Base-by-base conservation (phyloP, 73 alveolate species). In the Effrenium voratum region DNA sequence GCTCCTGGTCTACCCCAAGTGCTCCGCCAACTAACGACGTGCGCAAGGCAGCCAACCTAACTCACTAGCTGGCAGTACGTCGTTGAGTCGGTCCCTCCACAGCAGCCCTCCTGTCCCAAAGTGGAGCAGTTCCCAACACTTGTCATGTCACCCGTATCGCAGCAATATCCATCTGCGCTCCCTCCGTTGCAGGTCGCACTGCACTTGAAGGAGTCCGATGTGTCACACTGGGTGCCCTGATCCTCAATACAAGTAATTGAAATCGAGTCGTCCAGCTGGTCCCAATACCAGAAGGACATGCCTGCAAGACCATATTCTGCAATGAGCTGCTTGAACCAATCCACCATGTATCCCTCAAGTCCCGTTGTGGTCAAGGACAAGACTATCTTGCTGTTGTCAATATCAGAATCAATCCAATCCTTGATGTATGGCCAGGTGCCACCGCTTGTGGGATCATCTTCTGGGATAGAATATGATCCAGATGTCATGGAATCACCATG, bases 241-340 rank as follows among this genome's bases (percentile, higher is more conserved):
- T 26, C 40, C 68, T 46, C 46, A 45, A 79, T 79, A 68, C 91
- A 79, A 8, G 10, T 45, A 24, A 12, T 22, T 16, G 70, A 26
- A 45, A 46, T 79, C 34, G 91, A 79, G 12, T 30, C 19, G 45
- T 79, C 91, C 44, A 79, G 28, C 70, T 79, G 70, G 30, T 79
- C 26, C 59, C 59, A 75, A 41, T 75, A 38, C 86, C 86, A 75
- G 86, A 75, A 75, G 36, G 86, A 75, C 86, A 75, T 75, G 86
- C 86, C 87, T 38, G 86, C 86, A 34, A 75, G 86, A 57, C 86
- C 86, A 8, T 75, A 75, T 36, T 75, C 86, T 16, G 86, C 86
- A 15, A 75, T 75, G 59, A 75, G 34, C 30, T 6, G 16, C 59
- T 75, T 75, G 86, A 75, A 75, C 86, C 86, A 75, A 41, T 75